Evolutionary conservation across 495 filamentous ascomycete species (phyloP).

Genomic region (Aspergillus sparsus): DNA sequence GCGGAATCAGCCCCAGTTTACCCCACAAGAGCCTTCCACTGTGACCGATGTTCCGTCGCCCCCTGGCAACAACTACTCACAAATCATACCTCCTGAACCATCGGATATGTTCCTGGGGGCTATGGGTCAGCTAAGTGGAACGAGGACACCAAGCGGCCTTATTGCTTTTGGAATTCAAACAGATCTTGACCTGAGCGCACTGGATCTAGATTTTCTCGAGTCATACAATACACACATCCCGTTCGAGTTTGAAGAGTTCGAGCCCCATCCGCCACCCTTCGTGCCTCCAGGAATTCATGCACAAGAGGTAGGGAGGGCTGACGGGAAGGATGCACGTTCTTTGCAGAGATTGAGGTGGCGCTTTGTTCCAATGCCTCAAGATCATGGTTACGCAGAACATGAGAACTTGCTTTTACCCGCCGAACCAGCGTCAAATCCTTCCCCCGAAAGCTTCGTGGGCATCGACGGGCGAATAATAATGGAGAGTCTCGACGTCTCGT

Average conservation of each 20-base stretch:
- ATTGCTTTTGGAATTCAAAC: background rate
- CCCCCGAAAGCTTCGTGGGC: background rate
- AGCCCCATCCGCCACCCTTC: background rate
- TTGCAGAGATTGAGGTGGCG: background rate
- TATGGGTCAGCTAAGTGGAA: background rate
- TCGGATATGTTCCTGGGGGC: background rate
- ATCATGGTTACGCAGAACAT: background rate
- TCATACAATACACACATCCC: background rate
- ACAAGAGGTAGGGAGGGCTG: background rate
- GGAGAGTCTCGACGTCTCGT: background rate
- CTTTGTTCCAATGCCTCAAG: background rate
- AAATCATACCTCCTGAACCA: background rate
- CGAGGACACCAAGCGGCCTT: background rate
- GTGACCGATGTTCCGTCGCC: background rate
- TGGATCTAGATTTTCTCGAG: conserved; percentile 2
- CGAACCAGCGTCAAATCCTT: background rate
- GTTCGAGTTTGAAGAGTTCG: background rate
- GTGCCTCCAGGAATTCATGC: background rate
- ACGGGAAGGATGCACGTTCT: background rate
- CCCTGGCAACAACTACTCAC: background rate
- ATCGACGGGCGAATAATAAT: background rate
- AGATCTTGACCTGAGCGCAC: conserved; percentile 1
- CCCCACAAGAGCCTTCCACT: background rate
- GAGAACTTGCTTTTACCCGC: background rate
- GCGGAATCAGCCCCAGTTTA: background rate